Evolutionary conservation across 768 basidiomycete genomes (phyloP), one percentile per base, ranked within the genome.

Genomic region (Podaxis sp.): DNA sequence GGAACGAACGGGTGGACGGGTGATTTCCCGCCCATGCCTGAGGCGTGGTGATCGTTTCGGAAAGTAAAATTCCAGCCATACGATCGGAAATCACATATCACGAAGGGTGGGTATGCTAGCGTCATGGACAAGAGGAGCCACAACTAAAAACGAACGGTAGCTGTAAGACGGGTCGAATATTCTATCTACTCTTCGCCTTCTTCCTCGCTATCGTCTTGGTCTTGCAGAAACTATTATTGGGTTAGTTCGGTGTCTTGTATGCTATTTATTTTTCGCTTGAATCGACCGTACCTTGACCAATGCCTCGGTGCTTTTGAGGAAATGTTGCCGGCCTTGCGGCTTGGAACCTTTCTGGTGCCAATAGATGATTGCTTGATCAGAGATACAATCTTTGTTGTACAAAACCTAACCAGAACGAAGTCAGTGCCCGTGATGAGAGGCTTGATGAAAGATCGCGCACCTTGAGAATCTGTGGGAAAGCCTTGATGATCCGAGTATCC

Each of bases 301-400:
- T 17, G 91, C 72, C 71, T 92, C 91, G 0, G 93, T 90, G 62
- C 82, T 86, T 78, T 93, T 96, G 68, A 98, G 78, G 82, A 99
- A 98, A 74, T 95, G 91, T 74, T 97, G 94, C 71, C 90, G 88
- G 54, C 96, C 96, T 75, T 98, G 93, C 0, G 94, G 86, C 77
- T 94, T 97, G 53, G 95, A 91, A 56, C 97, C 96, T 77, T 99
- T 99, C 78, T 93, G 89, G 76, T 94, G 82, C 96, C 96, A 99
- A 75, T 97, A 98, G 63, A 98, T 90, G 70, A 99, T 96, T 64
- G 96, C 95, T 72, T 96, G 90, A 71, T 96, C 94, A 59, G 94
- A 92, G 68, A 98, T 83, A 76, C 94, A 94, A 69, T 99, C 96
- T 70, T 91, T 88, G 78, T 96, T 96, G 79, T 97, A 98, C 74